Conservation (phyloP, 441 rosid species). For the Pelargonium myrrhifolium region DNA sequence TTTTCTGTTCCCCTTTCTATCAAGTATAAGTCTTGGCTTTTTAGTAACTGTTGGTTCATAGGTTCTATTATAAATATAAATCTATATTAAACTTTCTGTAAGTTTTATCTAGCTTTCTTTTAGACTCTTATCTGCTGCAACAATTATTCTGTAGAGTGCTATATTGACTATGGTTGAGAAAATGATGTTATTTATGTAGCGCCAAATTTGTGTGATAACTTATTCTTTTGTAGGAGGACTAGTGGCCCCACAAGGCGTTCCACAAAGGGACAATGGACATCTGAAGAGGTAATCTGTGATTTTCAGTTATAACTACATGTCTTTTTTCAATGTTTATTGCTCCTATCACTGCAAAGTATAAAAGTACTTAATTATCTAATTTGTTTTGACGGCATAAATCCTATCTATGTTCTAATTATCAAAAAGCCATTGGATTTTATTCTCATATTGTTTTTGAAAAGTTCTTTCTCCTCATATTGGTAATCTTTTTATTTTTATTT, state of each 20-base stretch:
- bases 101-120: no score
- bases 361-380: background rate
- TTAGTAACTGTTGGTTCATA: no score
- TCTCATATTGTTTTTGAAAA: background rate
- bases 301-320: background rate
- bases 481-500: background rate
- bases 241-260: conserved; percentile 5
- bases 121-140: background rate
- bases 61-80: no score
- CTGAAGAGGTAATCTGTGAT: background rate
- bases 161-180: background rate
- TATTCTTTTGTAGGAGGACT: conserved; percentile 1
- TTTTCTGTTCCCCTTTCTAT: no score
- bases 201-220: background rate
- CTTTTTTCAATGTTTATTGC: no score
- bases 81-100: no score
- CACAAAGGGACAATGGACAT: conserved; percentile 5
- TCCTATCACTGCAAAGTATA: background rate
- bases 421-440: background rate
- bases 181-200: background rate
- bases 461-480: background rate
- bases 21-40: no score
- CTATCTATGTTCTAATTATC: background rate
- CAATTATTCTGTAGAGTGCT: background rate
- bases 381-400: background rate